Base-by-base conservation (phyloP, 2,329 filamentous ascomycete genomes). In the Helminthosporium solani region DNA sequence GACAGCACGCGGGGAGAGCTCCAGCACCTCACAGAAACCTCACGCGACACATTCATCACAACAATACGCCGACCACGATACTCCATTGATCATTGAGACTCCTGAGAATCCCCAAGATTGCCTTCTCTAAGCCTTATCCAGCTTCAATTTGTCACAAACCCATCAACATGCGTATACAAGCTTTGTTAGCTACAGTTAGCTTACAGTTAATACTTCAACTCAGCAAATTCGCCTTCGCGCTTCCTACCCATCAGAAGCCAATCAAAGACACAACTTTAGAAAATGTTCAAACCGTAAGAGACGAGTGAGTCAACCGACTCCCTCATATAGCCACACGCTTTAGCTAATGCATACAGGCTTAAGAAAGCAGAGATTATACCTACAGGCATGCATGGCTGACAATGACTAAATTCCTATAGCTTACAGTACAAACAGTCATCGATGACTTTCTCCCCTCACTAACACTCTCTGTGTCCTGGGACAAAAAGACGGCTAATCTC, bases 401-500 rank as follows among this genome's bases (percentile, higher is more conserved):
- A 11, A 21, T 7, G 18, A 11, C n/a, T 7, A 9, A 18, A 34
- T 1, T 14, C 12, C 18, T 25, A 21, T 20, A 8, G 36, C 53
- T 57, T 30, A 58, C 36, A 30, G 14, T 12, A 12, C 9, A 20
- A 28, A 18, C 58, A 80, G 80, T 85, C 16, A 74, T 85, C 47
- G 76, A 84, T 52, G 75, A 80, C 50, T 85, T 86, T 64, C 63
- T 73, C 3, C 82, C 83, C 5, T 72, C 72, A 6, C 69, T 83
- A 42, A 72, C 74, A 31, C 58, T 85, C 33, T 68, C 72, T 35
- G 68, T 80, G 7, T 71, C 66, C 33, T 79, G 78, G 67, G 73
- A 75, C 45, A 55, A 64, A 67, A 34, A 66, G 58, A 53, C 69
- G 1, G 63, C 60, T 28, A 40, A 54, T 27, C 67, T 84, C 1